Evolutionary conservation across 192 early-diverging fungal species (phyloP), one percentile per base, ranked within the genome.

Genomic region (Coemansia sp.): DNA sequence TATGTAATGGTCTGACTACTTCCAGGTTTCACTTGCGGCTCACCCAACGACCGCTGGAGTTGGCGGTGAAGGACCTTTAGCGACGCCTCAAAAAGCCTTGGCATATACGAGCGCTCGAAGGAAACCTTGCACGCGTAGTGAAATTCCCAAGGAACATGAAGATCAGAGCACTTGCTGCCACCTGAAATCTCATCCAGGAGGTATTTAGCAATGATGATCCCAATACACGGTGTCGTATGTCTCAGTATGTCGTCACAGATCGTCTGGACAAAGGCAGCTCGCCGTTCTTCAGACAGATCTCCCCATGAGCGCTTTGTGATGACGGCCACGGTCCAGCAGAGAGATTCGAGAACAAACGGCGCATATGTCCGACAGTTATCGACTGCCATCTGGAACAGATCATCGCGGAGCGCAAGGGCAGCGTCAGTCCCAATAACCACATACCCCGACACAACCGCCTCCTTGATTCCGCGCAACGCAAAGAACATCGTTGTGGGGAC

Each of bases 381-480:
- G 17, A 69, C 36, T 6, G 78, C 78, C 59, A 81, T 9, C 15
- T 75, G 78, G 25, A 75, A 62, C 56, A 81, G 64, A 56, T 81
- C 78, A 20, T 81, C 73, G 20, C 78, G 69, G 4, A 81, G 65
- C 0, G 55, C 17, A 17, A 75, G 34, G 32, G 67, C 64, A 20
- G 53, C 43, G 2, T 34, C 56, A 11, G 68, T 17, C 0, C 78
- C 78, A 32, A 75, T 34, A 10, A 75, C 66, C 1, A 66, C 46
- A 46, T 75, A 81, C 41, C 78, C 62, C 5, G 69, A 52, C 19
- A 75, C 61, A 13, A 81, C 70, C 0, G 69, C 63, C 9, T 75
- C 78, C 40, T 81, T 81, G 78, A 81, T 81, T 32, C 73, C 78
- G 45, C 73, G 73, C 63, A 81, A 40, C 5, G 78, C 78, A 70